Evolutionary conservation across 1,284 basidiomycete species (phyloP).

Genomic region (Tilletia setariae): DNA sequence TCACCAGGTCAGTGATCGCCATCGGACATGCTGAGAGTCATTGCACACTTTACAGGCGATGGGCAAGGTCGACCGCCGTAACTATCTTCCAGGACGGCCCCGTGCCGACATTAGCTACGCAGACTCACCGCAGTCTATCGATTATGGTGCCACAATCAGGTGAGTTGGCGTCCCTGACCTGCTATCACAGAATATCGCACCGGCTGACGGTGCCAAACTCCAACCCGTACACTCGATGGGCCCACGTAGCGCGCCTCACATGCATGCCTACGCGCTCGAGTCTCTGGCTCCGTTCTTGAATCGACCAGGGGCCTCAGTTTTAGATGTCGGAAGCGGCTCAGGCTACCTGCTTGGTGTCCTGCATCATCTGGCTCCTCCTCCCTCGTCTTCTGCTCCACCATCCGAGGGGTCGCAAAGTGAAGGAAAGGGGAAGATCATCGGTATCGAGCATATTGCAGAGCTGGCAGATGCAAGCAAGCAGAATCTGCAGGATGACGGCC

Average conservation of each 20-base stretch:
- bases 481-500: constrained; percentile 71
- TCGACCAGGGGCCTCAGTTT: constrained; percentile 67
- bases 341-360: constrained; percentile 50
- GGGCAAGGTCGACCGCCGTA: constrained; percentile 45
- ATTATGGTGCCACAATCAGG: constrained; percentile 77
- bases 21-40: not conserved
- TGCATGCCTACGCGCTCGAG: constrained; percentile 75
- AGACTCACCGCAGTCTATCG: constrained; percentile 79
- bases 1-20: not conserved
- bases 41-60: constrained; percentile 24
- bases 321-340: constrained; percentile 63
- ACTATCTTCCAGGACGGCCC: constrained; percentile 62
- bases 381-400: not conserved
- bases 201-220: not conserved
- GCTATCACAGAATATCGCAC: not conserved
- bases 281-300: constrained; percentile 67
- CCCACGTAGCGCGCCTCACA: not conserved
- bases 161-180: constrained; percentile 73
- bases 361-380: constrained; percentile 34
- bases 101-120: constrained; percentile 60
- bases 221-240: not conserved
- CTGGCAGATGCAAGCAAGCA: constrained; percentile 62
- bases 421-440: constrained; percentile 68
- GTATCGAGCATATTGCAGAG: constrained; percentile 77
- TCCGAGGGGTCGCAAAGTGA: not conserved